These are phyloP conservation scores for Immersiporthe knoxdaviesiana DNA, from an alignment of 2,329 filamentous ascomycete genomes.

Conservation along the genomic window DNA sequence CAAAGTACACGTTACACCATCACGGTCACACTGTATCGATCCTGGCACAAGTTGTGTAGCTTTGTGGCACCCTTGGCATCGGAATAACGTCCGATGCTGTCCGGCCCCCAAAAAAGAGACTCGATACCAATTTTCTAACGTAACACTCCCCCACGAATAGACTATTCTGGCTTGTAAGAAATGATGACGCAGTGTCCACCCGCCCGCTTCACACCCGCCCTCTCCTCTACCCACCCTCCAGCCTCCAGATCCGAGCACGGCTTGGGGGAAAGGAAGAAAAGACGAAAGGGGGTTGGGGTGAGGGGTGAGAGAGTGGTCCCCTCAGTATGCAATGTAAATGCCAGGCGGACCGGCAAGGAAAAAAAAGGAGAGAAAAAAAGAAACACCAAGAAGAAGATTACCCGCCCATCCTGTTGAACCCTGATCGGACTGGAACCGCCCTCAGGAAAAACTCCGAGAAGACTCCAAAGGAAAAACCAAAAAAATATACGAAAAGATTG, in stretches of 20 bases:
- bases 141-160: neutral
- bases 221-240: neutral
- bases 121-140: neutral
- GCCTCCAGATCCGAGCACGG: neutral
- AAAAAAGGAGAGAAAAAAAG: neutral
- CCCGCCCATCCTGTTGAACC: neutral
- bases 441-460: constrained; percentile 1
- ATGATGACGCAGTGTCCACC: neutral
- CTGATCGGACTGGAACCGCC: constrained; percentile 7
- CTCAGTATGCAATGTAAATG: constrained; percentile 4
- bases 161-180: neutral
- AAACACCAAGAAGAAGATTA: neutral
- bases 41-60: constrained; percentile 1
- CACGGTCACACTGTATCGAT: constrained; percentile 6
- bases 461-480: neutral
- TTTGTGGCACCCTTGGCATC: constrained; percentile 12
- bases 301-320: neutral
- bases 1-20: constrained; percentile 9
- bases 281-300: neutral
- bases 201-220: neutral
- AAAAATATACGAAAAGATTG: neutral
- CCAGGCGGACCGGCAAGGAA: neutral
- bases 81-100: constrained; percentile 2
- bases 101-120: neutral
- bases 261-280: neutral